Evolutionary conservation across 306 rosid species (phyloP), one percentile per base, ranked within the genome.

Genomic region (Inga leiocalycina): DNA sequence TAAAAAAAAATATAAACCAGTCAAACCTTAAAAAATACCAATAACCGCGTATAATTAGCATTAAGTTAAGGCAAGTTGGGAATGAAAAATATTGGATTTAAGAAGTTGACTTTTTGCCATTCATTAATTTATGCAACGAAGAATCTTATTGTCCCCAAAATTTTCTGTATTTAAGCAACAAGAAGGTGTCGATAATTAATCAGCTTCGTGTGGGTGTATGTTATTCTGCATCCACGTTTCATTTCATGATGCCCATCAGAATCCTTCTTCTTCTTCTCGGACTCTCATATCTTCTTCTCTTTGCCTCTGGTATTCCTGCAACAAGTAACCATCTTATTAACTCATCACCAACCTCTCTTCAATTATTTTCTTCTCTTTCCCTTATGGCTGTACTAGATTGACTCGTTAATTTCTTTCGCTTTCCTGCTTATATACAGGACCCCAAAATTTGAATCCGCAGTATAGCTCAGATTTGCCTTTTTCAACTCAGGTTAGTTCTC

Each of bases 41-140:
- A 2, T 68, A 19, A 70, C 51, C 2, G 51, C 32, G 54, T 44
- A 71, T 20, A 71, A 43, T n/a, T 44, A 71, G 20, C 34, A 5
- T 71, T 12, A 62, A 62, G 27, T 43, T 43, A 69, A 43, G 75
- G 77, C 20, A 48, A 34, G 79, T 78, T 44, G 86, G 61, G 9
- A 6, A 75, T 11, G 68, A 81, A 71, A 46, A 59, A 59, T 20
- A 20, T n/a, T 70, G 41, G 11, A 76, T 52, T 52, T 35, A 41
- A 62, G 20, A 74, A 77, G 85, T 77, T 85, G 88, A 85, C 88
- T 84, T 66, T 85, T 85, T 85, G 71, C 41, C 32, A 59, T n/a
- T 22, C 14, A 59, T 59, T 59, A 59, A 22, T 59, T 59, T 22
- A 15, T 22, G 66, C 11, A 10, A 59, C 20, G 64, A 20, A 57